Evolutionary conservation across 805 yeast species (phyloP), one percentile per base, ranked within the genome.

Genomic region (Yamadazyma ubonensis): DNA sequence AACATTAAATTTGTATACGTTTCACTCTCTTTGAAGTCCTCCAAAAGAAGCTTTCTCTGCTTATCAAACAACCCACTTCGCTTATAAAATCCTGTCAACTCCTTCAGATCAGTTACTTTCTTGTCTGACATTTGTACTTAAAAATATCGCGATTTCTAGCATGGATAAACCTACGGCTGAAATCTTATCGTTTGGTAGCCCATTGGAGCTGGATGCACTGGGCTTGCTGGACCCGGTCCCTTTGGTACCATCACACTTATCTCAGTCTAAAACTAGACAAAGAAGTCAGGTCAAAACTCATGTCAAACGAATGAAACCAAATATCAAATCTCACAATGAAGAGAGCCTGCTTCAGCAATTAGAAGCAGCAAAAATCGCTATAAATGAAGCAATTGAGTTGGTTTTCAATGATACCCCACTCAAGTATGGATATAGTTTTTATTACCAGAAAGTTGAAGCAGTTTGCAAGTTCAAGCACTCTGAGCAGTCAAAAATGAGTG

Each of bases 11-110:
- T 67, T n/a, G 64, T 47, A 48, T 66, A 69, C 3, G 72, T 65
- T 29, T 65, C 68, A 3, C 68, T 60, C 31, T 56, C 51, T 40
- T 61, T 60, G 56, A 76, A 76, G 40, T 66, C 60, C 20, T 71
- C 72, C 16, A 75, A 52, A 6, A 76, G 56, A 5, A 52, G 47
- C 41, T 61, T 66, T 30, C 82, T 50, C 41, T 67, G 71, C 18
- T 60, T 51, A 48, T 76, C 81, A 46, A 76, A 76, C 1, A 62
- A 41, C 0, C 82, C 82, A 30, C 65, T 62, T 42, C 70, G 70
- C 54, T 76, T 76, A 54, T 70, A 76, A 10, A 59, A 53, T 1
- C 56, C 58, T 1, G 70, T 58, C 12, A 76, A 53, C 21, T 65
- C 65, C 32, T 63, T 65, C 21, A 75, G 70, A 42, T 69, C 60